A percentile compares a stretch with the other conserved stretches of the same genome.
Conservation (phyloP, 2,329 filamentous ascomycete species). For the Magnaporthiopsis poae region DNA sequence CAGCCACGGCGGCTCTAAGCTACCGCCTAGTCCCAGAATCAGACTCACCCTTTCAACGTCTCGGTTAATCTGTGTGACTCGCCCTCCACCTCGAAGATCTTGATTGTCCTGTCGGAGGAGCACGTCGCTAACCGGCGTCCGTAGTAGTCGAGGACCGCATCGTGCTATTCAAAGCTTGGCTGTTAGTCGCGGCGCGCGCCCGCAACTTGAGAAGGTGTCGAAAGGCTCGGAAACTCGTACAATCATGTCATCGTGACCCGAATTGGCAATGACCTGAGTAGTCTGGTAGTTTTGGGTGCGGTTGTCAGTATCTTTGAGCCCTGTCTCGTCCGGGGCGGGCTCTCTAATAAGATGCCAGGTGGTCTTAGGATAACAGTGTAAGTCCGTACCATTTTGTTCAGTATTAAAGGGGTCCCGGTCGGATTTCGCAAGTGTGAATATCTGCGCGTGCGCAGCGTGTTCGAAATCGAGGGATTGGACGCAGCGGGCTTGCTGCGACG, state of each 20-base stretch:
- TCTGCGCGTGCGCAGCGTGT: not conserved
- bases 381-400: too few species aligned
- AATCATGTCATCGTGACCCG: slow-evolving; percentile 98
- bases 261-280: slow-evolving; percentile 70
- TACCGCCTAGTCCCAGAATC: not conserved
- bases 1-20: not conserved
- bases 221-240: slow-evolving; percentile 45
- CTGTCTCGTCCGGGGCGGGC: too few species aligned
- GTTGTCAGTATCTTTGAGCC: not conserved
- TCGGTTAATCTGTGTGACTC: slow-evolving; percentile 82
- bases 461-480: not conserved
- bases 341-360: too few species aligned
- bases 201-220: not conserved
- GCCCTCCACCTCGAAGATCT: slow-evolving; percentile 96
- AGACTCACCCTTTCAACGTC: slow-evolving; percentile 78
- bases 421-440: too few species aligned
- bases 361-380: too few species aligned
- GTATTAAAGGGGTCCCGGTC: too few species aligned
- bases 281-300: slow-evolving; percentile 21
- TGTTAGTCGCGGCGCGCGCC: slow-evolving; percentile 11
- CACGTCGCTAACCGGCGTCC: slow-evolving; percentile 91
- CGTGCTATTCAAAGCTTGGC: slow-evolving; percentile 52
- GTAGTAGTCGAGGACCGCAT: slow-evolving; percentile 97
- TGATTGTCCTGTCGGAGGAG: slow-evolving; percentile 96
- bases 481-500: too few species aligned